Evolutionary conservation across 1,139 yeast species (phyloP), one percentile per base, ranked within the genome.

Genomic region (Geotrichum restrictum): DNA sequence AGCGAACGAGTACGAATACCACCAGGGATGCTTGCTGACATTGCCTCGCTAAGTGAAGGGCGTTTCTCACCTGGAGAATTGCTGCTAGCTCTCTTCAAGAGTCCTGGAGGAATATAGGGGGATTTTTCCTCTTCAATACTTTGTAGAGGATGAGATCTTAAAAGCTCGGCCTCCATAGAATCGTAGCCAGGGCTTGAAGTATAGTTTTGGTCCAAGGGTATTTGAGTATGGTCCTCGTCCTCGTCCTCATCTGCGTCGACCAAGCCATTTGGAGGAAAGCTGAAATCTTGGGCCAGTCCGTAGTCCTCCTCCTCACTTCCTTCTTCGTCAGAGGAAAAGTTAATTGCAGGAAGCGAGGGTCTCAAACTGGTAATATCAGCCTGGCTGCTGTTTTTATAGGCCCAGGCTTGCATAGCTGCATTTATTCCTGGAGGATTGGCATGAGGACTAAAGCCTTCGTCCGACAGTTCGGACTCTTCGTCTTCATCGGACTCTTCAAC

Each of bases 401-500:
- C 45, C 57, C 57, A 54, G 7, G 57, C 57, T 33, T 49, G 48
- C 45, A 52, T 31, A 18, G 57, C 57, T 3, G 41, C 52, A 36
- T 42, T 42, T 18, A 54, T 38, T n/a, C 45, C 49, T 3, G 48
- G 53, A 24, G 48, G 34, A 14, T 24, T 27, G 2, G 29, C 16
- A 13, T 29, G 37, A 13, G 22, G 45, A 14, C 33, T 36, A 16
- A 29, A 36, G 11, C 39, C 51, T 8, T 33, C 41, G 2, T 45
- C 47, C 29, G 42, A 38, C 1, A 27, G 14, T 5, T 52, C 49
- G 18, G 50, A 44, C 33, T 54, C 61, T 7, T 60, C 65, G 10
- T 61, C 64, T 6, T 61, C 64, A 34, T 61, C 66, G 21, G 54
- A 56, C 39, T 63, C 67, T 50, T 64, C 69, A 3, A 48, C 46